These are phyloP conservation scores for Leccinum olivaceopallidum DNA, from an alignment of 768 basidiomycete genomes.

Conservation along the genomic window DNA sequence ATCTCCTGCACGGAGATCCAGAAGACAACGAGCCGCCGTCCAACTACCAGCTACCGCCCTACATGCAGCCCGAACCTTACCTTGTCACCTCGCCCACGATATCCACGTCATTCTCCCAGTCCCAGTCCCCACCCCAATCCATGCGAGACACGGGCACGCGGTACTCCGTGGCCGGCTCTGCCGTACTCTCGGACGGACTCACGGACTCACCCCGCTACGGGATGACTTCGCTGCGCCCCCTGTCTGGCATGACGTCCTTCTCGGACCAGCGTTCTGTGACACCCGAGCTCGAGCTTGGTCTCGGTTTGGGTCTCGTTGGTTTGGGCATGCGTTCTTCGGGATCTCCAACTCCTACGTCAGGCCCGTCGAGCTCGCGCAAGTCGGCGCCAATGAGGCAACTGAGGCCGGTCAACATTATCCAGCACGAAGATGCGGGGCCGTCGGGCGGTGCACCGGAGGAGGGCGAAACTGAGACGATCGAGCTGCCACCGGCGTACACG, in stretches of 20 bases:
- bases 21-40: conserved; percentile 47
- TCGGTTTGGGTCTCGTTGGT: conserved; percentile 1
- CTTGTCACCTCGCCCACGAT: conserved; percentile 63
- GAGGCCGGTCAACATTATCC: conserved; percentile 76
- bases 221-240: conserved; percentile 19
- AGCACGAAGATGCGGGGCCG: conserved; percentile 80
- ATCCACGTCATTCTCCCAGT: conserved; percentile 36
- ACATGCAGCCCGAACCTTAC: conserved; percentile 76
- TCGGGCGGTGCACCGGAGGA: conserved; percentile 23
- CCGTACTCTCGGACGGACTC: conserved; percentile 19
- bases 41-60: conserved; percentile 60
- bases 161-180: conserved; percentile 21
- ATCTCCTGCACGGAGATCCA: conserved; percentile 60
- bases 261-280: conserved; percentile 48
- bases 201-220: conserved; percentile 28
- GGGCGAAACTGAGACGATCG: conserved; percentile 65
- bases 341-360: conserved; percentile 16
- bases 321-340: conserved; percentile 14
- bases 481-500: conserved; percentile 83
- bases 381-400: conserved; percentile 47
- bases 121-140: conserved; percentile 12
- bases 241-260: conserved; percentile 28
- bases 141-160: conserved; percentile 30
- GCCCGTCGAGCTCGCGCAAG: conserved; percentile 33
- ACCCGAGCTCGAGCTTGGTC: conserved; percentile 37